Evolutionary conservation across 768 basidiomycete species (phyloP).

Genomic region (Rhizopogon sp.): DNA sequence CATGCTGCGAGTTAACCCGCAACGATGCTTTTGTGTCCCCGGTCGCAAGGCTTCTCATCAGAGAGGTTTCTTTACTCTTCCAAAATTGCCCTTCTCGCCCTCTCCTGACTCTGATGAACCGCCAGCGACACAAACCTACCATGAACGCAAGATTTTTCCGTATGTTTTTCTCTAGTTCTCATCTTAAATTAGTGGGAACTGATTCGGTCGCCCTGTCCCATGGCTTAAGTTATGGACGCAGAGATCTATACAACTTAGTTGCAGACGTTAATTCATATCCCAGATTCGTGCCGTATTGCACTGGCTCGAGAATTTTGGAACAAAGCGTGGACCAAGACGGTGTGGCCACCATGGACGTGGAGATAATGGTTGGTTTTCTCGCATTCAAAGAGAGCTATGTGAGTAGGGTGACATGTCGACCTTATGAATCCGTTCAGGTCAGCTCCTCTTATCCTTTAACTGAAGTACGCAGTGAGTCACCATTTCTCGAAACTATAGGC

Average conservation of each 20-base stretch:
- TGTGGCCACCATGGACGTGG: conserved; percentile 63
- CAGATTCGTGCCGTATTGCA: conserved; percentile 87
- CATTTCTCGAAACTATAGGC: conserved; percentile 42
- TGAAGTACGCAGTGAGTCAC: not conserved
- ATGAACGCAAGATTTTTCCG: conserved; percentile 86
- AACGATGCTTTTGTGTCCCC: conserved; percentile 2
- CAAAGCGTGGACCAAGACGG: conserved; percentile 23
- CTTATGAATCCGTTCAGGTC: conserved; percentile 77
- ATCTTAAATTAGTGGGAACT: conserved; percentile 9
- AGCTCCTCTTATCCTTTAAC: not conserved
- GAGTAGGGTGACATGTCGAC: conserved; percentile 77
- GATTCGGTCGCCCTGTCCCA: not conserved
- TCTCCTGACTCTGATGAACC: conserved; percentile 26
- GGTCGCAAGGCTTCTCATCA: conserved; percentile 2
- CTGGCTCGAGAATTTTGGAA: conserved; percentile 58
- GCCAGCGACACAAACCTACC: conserved; percentile 56
- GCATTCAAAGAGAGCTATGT: conserved; percentile 84
- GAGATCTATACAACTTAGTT: conserved; percentile 81
- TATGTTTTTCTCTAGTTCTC: conserved; percentile 36
- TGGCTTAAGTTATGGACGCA: conserved; percentile 59
- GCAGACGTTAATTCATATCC: conserved; percentile 85
- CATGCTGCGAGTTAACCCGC: conserved; percentile 16
- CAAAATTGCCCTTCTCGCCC: conserved; percentile 41
- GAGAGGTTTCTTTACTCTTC: conserved; percentile 45
- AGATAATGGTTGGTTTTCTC: conserved; percentile 86